phyloP scores from a whole-genome alignment of 2,329 filamentous ascomycete species.

The Rutstroemia sp. region DNA sequence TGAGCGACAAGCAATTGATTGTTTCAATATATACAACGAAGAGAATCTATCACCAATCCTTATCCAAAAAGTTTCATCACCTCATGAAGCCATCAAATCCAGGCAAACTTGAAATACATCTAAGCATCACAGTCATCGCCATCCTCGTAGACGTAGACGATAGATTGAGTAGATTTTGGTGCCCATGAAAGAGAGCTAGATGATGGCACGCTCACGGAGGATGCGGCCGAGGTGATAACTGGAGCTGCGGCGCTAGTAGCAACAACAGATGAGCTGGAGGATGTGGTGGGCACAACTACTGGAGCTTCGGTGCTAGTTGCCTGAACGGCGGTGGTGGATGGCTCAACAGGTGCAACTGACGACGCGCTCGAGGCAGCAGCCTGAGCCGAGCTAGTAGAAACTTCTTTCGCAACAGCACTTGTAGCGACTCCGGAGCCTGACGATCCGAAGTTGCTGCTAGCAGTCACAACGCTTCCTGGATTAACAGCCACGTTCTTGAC shows the following conservation, averaged over 20 bases:
- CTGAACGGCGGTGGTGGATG: background rate
- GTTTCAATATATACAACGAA: background rate
- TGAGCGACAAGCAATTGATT: too few species aligned
- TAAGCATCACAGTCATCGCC: background rate
- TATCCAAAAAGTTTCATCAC: background rate
- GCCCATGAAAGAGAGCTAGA: background rate
- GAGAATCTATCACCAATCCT: background rate
- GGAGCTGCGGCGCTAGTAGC: background rate
- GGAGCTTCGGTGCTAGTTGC: background rate
- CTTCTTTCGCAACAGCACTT: background rate
- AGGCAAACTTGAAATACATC: background rate
- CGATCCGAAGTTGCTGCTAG: conserved; percentile 21
- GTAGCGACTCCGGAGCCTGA: background rate
- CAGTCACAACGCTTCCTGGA: conserved; percentile 14
- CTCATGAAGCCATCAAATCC: background rate
- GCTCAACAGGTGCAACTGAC: background rate
- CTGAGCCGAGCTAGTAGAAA: background rate
- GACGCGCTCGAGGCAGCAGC: background rate
- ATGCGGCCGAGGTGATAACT: background rate
- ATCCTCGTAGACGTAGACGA: background rate
- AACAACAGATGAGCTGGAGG: background rate
- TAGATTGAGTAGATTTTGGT: background rate
- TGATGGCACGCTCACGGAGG: background rate
- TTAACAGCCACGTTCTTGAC: conserved; percentile 43
- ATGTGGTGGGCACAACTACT: background rate